Base-by-base conservation (phyloP, 208 protist genomes). In the Endotrypanum monterogeii region DNA sequence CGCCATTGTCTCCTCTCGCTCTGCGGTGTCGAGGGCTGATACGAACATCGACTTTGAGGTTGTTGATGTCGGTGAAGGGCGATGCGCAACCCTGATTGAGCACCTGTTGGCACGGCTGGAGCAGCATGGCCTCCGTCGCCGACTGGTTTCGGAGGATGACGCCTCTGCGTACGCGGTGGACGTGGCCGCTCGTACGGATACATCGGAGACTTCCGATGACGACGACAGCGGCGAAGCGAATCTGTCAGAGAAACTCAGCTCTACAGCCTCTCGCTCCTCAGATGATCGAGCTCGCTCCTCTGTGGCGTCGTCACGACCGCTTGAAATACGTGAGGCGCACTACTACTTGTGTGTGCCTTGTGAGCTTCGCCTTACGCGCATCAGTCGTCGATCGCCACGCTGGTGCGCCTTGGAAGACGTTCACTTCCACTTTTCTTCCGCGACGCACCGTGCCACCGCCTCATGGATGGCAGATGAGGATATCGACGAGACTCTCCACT, bases 321-420 rank as follows among this genome's bases (percentile, higher is more conserved):
- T 67, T 5, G 76, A 87, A 32, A 56, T 32, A 25, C 89, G 93
- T 16, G 82, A 72, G 23, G 83, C 89, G 9, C 92, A 95, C 78
- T 96, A 93, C 73, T 97, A 97, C 77, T 73, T 91, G 41, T 97
- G 93, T 76, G 89, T 95, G 1, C 88, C 89, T 3, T 97, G 93
- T 54, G 90, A 95, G 76, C 51, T 89, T 52, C 81, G 80, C 9
- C 87, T 97, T 7, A 93, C 89, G 3, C 69, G 46, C 7, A 73
- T 86, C 39, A 85, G 74, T 18, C 73, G 63, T 0, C 39, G 20
- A 32, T 67, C 89, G 1, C 85, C 91, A 0, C 89, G 82, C 1
- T 65, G 86, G 66, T 48, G 51, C 4, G 93, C 91, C 71, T 76
- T 97, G 37, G 77, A 97, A 66, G 91, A 97, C 70, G 86, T 85